These are phyloP conservation scores for Tulasnella sp. DNA, from an alignment of 768 basidiomycete genomes.

Conservation along the genomic window DNA sequence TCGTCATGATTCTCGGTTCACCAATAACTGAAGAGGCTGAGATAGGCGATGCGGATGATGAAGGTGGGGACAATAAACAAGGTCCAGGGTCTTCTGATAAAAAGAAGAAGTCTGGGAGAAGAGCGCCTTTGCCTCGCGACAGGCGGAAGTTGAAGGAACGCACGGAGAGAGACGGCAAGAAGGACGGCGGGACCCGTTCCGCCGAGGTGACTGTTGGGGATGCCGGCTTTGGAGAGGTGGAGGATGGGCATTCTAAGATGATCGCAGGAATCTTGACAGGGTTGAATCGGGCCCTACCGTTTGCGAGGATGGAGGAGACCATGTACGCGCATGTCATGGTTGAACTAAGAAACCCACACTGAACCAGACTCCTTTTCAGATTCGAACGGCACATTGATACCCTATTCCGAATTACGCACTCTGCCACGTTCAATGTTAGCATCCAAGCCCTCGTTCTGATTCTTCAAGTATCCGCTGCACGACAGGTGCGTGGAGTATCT, in stretches of 20 bases:
- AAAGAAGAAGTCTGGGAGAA: constrained; percentile 17
- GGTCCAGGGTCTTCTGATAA: constrained; percentile 13
- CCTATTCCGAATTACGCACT: constrained; percentile 89
- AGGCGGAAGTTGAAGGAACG: constrained; percentile 5
- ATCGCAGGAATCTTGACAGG: constrained; percentile 88
- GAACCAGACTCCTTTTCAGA: constrained; percentile 29
- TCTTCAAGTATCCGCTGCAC: constrained; percentile 61
- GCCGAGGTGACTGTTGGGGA: constrained; percentile 32
- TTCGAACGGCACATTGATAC: constrained; percentile 83
- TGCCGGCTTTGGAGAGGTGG: constrained; percentile 60
- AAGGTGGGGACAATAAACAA: constrained; percentile 9
- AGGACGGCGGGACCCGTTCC: constrained; percentile 26
- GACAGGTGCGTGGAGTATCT: constrained; percentile 22
- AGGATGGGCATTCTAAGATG: constrained; percentile 69
- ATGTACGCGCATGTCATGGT: too few relatives aligned
- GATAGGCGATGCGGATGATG: constrained; percentile 22
- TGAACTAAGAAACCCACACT: too few relatives aligned
- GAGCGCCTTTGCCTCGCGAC: neutral
- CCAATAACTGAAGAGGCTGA: constrained; percentile 23
- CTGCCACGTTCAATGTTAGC: constrained; percentile 92
- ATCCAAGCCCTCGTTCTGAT: constrained; percentile 85
- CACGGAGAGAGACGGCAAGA: constrained; percentile 28
- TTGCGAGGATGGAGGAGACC: constrained; percentile 66
- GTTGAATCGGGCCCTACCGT: constrained; percentile 90
- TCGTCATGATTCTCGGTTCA: constrained; percentile 60